Conservation (phyloP, 768 basidiomycete species). For the Xerocomellus intermedius region DNA sequence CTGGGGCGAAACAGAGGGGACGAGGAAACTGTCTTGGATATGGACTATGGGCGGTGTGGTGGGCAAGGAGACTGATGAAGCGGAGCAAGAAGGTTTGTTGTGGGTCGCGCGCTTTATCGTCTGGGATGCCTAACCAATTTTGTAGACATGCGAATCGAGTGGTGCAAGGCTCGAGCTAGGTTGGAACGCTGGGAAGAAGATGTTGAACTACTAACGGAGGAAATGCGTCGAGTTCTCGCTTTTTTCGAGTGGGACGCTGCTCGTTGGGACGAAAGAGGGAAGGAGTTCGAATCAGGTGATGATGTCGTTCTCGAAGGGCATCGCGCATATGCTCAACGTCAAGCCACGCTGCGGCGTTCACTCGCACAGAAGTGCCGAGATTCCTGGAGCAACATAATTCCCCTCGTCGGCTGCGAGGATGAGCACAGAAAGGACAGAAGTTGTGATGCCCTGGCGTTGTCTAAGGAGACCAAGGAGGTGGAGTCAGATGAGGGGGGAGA, state of each 20-base stretch:
- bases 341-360: background rate
- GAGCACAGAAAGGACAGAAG: too few relatives aligned
- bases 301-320: background rate
- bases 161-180: conserved; percentile 17
- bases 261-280: too few relatives aligned
- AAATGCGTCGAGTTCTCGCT: conserved; percentile 22
- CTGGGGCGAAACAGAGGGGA: too few relatives aligned
- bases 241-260: background rate
- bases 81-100: too few relatives aligned
- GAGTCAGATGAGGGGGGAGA: too few relatives aligned
- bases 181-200: conserved; percentile 19
- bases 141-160: background rate
- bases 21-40: too few relatives aligned
- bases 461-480: too few relatives aligned
- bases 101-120: too few relatives aligned
- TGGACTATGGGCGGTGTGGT: too few relatives aligned
- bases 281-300: background rate
- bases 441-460: background rate
- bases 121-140: too few relatives aligned
- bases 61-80: too few relatives aligned
- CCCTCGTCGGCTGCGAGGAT: background rate
- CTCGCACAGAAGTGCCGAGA: background rate
- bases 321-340: conserved; percentile 6
- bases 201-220: conserved; percentile 23
- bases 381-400: background rate